Evolutionary conservation across 495 filamentous ascomycete genomes (phyloP), one percentile per base, ranked within the genome.

Genomic region (Wilcoxina mikolae): DNA sequence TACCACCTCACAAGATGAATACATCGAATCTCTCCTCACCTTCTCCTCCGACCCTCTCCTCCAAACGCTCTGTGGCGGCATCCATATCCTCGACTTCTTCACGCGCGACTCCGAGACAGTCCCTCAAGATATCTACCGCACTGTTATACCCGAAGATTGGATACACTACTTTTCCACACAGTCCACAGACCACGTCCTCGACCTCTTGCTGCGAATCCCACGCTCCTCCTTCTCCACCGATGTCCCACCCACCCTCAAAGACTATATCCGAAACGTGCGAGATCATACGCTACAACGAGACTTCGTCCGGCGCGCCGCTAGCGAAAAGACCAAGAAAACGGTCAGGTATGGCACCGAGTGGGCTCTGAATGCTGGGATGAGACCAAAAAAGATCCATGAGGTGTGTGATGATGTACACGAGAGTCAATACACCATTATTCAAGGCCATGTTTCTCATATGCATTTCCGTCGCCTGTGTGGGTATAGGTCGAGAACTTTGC

Each of bases 61-160:
- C 62, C 84, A 84, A 60, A 83, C 81, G 41, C 74, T 96, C 48
- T 94, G 87, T 65, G 93, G 91, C 50, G 88, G 89, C 29, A 83
- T 96, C 2, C 91, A 98, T 66, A 87, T 98, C 53, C 74, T 95
- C 46, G 91, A 96, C 62, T 96, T 98, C 69, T 83, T 95, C 69
- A 95, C 87, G n/a, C 76, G 78, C 46, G 78, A 87, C 18, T 84
- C 84, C 17, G 71, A 38, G 31, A 9, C 27, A 11, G 33, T 15
- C 2, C 54, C 60, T 29, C 18, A 28, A 18, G 77, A 81, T 65
- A 71, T 95, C 0, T 95, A 94, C 65, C 74, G 78, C 38, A 69
- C 73, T 2, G 72, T 86, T 1, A 69, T 98, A 11, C 87, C 87
- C 0, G 61, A 77, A 62, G 77, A 84, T 61, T 98, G 91, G 91